A percentile compares a stretch with the other conserved stretches of the same genome.
Conservation (phyloP, 1,284 basidiomycete genomes). For the Bjerkandera adusta region DNA sequence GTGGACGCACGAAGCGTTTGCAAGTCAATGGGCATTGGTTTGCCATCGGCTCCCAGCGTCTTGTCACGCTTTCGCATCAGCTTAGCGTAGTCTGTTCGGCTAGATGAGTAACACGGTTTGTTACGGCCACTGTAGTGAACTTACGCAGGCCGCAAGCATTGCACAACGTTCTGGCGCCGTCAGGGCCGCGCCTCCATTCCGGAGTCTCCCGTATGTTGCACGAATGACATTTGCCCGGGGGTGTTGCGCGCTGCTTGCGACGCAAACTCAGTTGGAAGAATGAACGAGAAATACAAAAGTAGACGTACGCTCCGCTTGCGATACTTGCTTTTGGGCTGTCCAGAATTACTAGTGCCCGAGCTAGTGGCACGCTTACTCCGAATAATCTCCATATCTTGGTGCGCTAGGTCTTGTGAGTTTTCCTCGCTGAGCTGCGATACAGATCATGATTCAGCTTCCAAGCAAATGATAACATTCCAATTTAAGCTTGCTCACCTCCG, state of each 20-base stretch:
- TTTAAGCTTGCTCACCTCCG: slow-evolving; percentile 26
- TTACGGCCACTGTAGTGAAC: slow-evolving; percentile 32
- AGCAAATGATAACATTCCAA: neutral
- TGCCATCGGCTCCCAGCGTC: slow-evolving; percentile 48
- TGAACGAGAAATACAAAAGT: slow-evolving; percentile 25
- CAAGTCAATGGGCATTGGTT: slow-evolving; percentile 59
- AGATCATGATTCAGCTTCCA: neutral
- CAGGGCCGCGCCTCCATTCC: slow-evolving; percentile 80
- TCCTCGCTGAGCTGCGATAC: slow-evolving; percentile 20
- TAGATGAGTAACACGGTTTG: slow-evolving; percentile 11
- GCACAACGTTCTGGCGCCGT: slow-evolving; percentile 76
- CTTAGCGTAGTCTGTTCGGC: slow-evolving; percentile 66
- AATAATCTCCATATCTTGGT: slow-evolving; percentile 80
- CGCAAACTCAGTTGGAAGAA: slow-evolving; percentile 24
- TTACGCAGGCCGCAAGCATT: slow-evolving; percentile 81
- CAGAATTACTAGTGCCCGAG: slow-evolving; percentile 30
- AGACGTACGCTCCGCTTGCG: slow-evolving; percentile 74
- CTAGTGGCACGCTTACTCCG: slow-evolving; percentile 72
- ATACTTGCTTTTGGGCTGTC: slow-evolving; percentile 70
- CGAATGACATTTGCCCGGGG: slow-evolving; percentile 80
- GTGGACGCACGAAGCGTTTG: slow-evolving; percentile 68
- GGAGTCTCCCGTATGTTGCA: slow-evolving; percentile 82
- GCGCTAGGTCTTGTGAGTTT: slow-evolving; percentile 52
- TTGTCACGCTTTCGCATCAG: slow-evolving; percentile 74
- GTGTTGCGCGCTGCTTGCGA: slow-evolving; percentile 62